These are phyloP conservation scores for Aurinia saxatilis DNA, from an alignment of 345 rosid species.

Conservation along the genomic window DNA sequence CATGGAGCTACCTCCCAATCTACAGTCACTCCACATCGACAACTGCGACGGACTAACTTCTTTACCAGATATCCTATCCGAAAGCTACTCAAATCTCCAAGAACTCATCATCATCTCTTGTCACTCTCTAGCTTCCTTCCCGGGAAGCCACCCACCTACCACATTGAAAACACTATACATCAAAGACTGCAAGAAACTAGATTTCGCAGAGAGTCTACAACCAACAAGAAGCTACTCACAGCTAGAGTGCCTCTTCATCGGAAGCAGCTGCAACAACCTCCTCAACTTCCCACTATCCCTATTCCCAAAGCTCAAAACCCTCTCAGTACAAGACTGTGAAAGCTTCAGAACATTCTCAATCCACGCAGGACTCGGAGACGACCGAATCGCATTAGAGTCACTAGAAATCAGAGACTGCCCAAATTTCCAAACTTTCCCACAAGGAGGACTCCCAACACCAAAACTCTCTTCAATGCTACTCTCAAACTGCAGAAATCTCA, in stretches of 20 bases:
- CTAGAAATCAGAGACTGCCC: slow-evolving; percentile 33
- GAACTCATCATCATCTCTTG: slow-evolving; percentile 28
- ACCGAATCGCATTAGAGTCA: slow-evolving; percentile 17
- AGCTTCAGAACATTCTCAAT: slow-evolving; percentile 19
- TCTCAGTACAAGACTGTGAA: slow-evolving; percentile 22
- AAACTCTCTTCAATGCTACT: slow-evolving; percentile 28
- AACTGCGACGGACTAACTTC: slow-evolving; percentile 21
- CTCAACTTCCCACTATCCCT: slow-evolving; percentile 13
- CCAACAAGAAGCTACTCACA: slow-evolving; percentile 21
- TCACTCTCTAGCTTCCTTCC: slow-evolving; percentile 18
- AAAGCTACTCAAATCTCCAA: slow-evolving; percentile 17
- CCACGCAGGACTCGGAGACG: slow-evolving; percentile 27
- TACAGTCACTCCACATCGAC: slow-evolving; percentile 30
- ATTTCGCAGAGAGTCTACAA: slow-evolving; percentile 17
- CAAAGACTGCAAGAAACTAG: slow-evolving; percentile 28
- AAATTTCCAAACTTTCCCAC: slow-evolving; percentile 21
- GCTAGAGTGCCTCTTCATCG: slow-evolving; percentile 28
- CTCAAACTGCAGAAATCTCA: slow-evolving; percentile 31
- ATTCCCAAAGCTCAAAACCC: slow-evolving; percentile 30
- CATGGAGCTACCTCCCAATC: slow-evolving; percentile 24
- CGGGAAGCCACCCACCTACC: slow-evolving; percentile 13
- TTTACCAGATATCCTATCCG: slow-evolving; percentile 13
- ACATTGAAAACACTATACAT: slow-evolving; percentile 28
- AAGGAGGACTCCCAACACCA: slow-evolving; percentile 27
- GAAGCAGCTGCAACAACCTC: slow-evolving; percentile 29